phyloP scores from a whole-genome alignment of 208 protist species.

The Acanthamoeba triangularis region DNA sequence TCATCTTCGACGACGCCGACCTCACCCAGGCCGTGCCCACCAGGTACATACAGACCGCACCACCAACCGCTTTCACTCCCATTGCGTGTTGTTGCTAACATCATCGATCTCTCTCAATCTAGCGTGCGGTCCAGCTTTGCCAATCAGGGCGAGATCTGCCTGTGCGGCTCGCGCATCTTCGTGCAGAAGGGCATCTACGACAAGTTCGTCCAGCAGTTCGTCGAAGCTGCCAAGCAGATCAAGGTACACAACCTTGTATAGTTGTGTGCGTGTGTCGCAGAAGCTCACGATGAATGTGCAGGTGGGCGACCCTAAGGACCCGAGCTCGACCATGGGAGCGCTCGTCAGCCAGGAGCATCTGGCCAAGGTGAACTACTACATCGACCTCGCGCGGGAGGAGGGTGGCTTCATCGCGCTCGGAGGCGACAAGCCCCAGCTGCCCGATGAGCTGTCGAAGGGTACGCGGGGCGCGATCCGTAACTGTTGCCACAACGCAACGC shows the following conservation, averaged over 20 bases:
- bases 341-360: slow-evolving; percentile 83
- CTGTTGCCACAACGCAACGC: too few relatives aligned
- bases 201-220: slow-evolving; percentile 88
- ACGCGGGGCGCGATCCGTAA: neutral
- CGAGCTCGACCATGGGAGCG: slow-evolving; percentile 80
- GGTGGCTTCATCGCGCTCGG: slow-evolving; percentile 84
- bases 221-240: slow-evolving; percentile 76
- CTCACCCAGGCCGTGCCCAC: slow-evolving; percentile 77
- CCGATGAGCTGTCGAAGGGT: slow-evolving; percentile 14
- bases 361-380: slow-evolving; percentile 85
- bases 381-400: slow-evolving; percentile 84
- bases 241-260: neutral
- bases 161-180: slow-evolving; percentile 90
- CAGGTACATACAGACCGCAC: neutral
- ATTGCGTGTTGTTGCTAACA: neutral
- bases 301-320: slow-evolving; percentile 75
- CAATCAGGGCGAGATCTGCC: slow-evolving; percentile 92
- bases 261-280: neutral
- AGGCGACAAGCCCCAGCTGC: slow-evolving; percentile 63
- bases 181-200: slow-evolving; percentile 92
- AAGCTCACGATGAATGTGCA: neutral
- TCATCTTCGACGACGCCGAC: slow-evolving; percentile 90
- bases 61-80: neutral
- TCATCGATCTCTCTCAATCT: neutral
- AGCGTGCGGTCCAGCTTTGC: slow-evolving; percentile 79